phyloP scores from a whole-genome alignment of 768 basidiomycete species.

The Terana coerulea region DNA sequence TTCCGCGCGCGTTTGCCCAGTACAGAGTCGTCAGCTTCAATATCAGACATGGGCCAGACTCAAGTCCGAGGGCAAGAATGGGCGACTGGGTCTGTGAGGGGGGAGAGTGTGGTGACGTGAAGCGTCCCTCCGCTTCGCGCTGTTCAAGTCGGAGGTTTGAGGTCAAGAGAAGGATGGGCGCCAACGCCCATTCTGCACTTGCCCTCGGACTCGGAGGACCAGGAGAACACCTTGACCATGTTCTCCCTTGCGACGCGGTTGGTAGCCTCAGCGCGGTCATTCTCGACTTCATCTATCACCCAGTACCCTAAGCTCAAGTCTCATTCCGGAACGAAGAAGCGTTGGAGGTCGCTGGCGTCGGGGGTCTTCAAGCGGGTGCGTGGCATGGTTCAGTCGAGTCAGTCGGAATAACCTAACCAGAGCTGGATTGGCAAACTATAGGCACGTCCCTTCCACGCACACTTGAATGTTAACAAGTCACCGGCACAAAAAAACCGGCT shows the following conservation, averaged over 20 bases:
- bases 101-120: neutral
- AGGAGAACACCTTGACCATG: conserved; percentile 18
- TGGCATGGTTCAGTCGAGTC: conserved; percentile 10
- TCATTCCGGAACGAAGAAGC: conserved; percentile 78
- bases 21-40: conserved; percentile 21
- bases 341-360: conserved; percentile 70
- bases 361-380: conserved; percentile 71
- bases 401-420: neutral
- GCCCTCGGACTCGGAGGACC: neutral
- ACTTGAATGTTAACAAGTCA: conserved; percentile 68
- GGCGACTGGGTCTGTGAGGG: neutral
- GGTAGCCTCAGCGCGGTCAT: conserved; percentile 29
- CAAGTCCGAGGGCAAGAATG: too few species aligned
- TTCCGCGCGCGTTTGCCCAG: conserved; percentile 24
- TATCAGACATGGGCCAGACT: conserved; percentile 7
- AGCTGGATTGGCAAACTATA: conserved; percentile 29
- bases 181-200: neutral
- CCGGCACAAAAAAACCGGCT: conserved; percentile 64
- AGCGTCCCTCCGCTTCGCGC: neutral
- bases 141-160: too few species aligned
- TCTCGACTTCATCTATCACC: conserved; percentile 54
- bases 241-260: conserved; percentile 21
- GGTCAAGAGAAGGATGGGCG: neutral
- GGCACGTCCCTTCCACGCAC: conserved; percentile 69
- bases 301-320: conserved; percentile 77